Base-by-base conservation (phyloP, 805 yeast genomes). In the Wickerhamomyces chambardii region DNA sequence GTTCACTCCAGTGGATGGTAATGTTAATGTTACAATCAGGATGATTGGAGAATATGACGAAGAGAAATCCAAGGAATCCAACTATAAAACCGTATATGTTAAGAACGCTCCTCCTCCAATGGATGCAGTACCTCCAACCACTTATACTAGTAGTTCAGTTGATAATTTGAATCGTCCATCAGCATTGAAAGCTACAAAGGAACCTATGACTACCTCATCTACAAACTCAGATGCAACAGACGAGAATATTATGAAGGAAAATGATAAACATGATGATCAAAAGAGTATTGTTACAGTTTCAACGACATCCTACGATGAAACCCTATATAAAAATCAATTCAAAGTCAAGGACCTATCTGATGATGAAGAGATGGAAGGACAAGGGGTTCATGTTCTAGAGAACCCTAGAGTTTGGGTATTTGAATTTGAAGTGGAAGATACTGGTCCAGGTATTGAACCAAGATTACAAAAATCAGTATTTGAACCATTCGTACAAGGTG, bases 401-500 rank as follows among this genome's bases (percentile, higher is more conserved):
- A 36, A 42, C 0, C 48, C 51, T 9, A 62, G 53, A 30, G 55
- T 51, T 4, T 63, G 64, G 67, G 68, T 60, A 0, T 54, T 64
- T 31, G 78, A 78, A 42, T 73, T 89, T 33, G 75, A 76, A 38
- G 96, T 90, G 11, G 69, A 68, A 27, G 98, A 90, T 54, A 85
- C 95, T 0, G 97, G 98, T 4, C 89, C 97, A 1, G 98, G 98
- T 40, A 89, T 90, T 35, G 94, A 85, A 29, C 77, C 80, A 12
- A 75, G 79, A 2, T 58, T 87, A 36, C 96, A 84, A 50, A 77
- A 77, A 30, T 76, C 82, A 41, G 94, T 90, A 1, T 90, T 90
- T 56, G 97, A 92, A 50, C 97, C 97, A 2, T 90, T 90, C 63
- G 87, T 89, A 15, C 98, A 90, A 61, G 98, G 97, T 35, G 97